Base-by-base conservation (phyloP, 371 early-diverging fungal genomes). In the Rhizopus arrhizus region DNA sequence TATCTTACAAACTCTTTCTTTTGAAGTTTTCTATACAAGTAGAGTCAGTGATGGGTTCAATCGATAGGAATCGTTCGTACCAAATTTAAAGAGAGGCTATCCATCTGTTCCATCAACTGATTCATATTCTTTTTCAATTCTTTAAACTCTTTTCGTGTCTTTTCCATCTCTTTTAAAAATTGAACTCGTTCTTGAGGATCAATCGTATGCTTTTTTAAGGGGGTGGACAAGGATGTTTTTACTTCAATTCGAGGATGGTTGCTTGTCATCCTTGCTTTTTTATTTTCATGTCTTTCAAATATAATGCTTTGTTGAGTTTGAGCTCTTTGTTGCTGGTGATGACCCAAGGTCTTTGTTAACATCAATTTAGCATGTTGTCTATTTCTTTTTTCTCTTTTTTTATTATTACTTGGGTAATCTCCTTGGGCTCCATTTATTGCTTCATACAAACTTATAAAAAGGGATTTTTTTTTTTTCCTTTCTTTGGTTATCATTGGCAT, bases 71-170 rank as follows among this genome's bases (percentile, higher is more conserved):
- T 35, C 9, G 22, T 31, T 16, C 57, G 61, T 72, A 84, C 70
- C 70, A 85, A 70, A 58, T 85, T 85, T 1, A 73, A 38, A 7
- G 78, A 73, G 60, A 87, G 82, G 40, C 78, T 80, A n/a, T 81
- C 70, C 77, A 87, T 80, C 43, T 86, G 83, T 32, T 79, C 73
- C 6, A 80, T 70, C 7, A 87, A 65, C 1, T 74, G 78, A 29
- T 78, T 78, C 62, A 87, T 70, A 42, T 85, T 83, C 42, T 73
- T 71, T 28, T 83, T 75, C 52, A 85, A 86, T 33, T 77, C 62
- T 29, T 65, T 70, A 9, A 85, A 58, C 28, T 85, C 84, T 41
- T 80, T 64, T 45, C 85, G 72, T 13, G 85, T 79, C 42, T 73
- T 67, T 7, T 73, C 69, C 63, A 80, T 73, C 41, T 80, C 80